These are phyloP conservation scores for Penicillium daleae DNA, from an alignment of 495 filamentous ascomycete genomes.

Conservation along the genomic window DNA sequence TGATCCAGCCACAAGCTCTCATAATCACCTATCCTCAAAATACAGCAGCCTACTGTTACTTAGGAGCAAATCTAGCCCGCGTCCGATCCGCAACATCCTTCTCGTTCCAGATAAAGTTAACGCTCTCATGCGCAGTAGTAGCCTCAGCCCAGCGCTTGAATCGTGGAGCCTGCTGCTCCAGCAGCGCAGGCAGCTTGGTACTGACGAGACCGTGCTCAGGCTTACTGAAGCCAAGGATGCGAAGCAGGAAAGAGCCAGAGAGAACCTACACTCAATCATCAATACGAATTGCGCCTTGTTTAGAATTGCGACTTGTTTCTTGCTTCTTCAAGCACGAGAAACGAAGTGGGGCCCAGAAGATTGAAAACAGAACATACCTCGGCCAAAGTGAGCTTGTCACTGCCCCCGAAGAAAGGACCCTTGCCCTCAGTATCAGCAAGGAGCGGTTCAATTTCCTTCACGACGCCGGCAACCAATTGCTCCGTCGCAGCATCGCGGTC, in stretches of 20 bases:
- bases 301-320: no score
- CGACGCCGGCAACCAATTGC: slow-evolving; percentile 53
- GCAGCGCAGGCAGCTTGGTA: slow-evolving; percentile 44
- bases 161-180: slow-evolving; percentile 61
- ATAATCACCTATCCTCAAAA: background rate
- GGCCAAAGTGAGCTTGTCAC: slow-evolving; percentile 70
- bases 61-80: slow-evolving; percentile 32
- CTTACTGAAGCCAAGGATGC: slow-evolving; percentile 56
- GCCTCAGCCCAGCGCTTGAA: slow-evolving; percentile 71
- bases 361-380: slow-evolving; percentile 59
- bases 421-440: slow-evolving; percentile 55
- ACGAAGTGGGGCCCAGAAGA: background rate
- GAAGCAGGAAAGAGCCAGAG: slow-evolving; percentile 69
- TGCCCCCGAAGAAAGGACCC: slow-evolving; percentile 81
- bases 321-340: background rate
- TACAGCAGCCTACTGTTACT: slow-evolving; percentile 21
- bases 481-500: slow-evolving; percentile 41
- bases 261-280: slow-evolving; percentile 48
- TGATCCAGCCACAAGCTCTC: slow-evolving; percentile 7
- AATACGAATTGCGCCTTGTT: background rate
- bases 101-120: slow-evolving; percentile 66
- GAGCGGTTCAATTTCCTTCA: slow-evolving; percentile 77
- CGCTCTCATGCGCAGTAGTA: slow-evolving; percentile 65
- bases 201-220: slow-evolving; percentile 56
- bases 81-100: slow-evolving; percentile 28